Conservation (phyloP, 257 asterid species). For the Jasminum sambac region DNA sequence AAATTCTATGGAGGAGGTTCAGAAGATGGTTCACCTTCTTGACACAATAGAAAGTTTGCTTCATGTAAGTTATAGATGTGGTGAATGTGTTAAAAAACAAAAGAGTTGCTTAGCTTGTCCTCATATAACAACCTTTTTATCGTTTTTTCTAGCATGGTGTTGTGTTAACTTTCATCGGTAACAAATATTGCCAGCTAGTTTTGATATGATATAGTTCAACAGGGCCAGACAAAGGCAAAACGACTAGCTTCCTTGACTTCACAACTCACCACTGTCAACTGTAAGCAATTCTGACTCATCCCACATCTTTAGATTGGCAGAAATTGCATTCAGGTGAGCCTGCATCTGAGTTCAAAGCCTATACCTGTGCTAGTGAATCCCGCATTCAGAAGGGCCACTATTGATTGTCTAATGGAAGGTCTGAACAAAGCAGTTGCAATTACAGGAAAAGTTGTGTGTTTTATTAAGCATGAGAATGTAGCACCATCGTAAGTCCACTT, state of each 20-base stretch:
- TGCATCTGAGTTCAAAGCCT: slow-evolving; percentile 22
- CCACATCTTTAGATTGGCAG: slow-evolving; percentile 21
- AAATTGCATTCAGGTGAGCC: slow-evolving; percentile 19
- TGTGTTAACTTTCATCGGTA: not conserved
- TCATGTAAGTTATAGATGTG: slow-evolving; percentile 52
- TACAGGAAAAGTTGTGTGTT: slow-evolving; percentile 67
- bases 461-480: slow-evolving; percentile 56
- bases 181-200: slow-evolving; percentile 12
- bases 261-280: slow-evolving; percentile 56
- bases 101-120: not conserved
- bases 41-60: slow-evolving; percentile 67
- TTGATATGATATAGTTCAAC: slow-evolving; percentile 32
- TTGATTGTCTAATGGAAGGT: slow-evolving; percentile 72
- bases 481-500: slow-evolving; percentile 72
- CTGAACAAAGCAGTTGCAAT: slow-evolving; percentile 77
- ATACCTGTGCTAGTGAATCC: slow-evolving; percentile 53
- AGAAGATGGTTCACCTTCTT: slow-evolving; percentile 63
- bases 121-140: not conserved
- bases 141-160: not conserved
- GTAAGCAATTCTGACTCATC: slow-evolving; percentile 44
- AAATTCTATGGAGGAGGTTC: slow-evolving; percentile 70
- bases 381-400: slow-evolving; percentile 56
- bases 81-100: slow-evolving; percentile 1
- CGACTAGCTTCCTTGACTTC: slow-evolving; percentile 71
- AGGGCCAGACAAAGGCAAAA: slow-evolving; percentile 76